These are phyloP conservation scores for Penicillium goetzii DNA, from an alignment of 495 filamentous ascomycete species.

Conservation along the genomic window DNA sequence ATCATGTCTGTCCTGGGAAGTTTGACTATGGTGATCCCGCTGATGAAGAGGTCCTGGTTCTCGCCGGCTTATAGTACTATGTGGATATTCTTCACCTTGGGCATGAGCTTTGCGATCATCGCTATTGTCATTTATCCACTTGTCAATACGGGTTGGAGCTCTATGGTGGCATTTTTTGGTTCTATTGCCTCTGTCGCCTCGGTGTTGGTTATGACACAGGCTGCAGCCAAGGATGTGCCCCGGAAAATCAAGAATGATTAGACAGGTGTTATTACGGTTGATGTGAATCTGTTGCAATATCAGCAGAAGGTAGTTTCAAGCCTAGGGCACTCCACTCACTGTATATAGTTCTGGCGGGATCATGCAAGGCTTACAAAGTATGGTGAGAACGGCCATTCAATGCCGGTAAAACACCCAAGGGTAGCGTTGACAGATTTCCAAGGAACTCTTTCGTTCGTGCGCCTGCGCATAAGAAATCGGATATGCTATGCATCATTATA, in stretches of 20 bases:
- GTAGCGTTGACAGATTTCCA: too few species aligned
- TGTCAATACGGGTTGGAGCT: not conserved
- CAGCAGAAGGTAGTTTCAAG: too few species aligned
- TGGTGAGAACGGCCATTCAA: too few species aligned
- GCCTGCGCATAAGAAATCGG: too few species aligned
- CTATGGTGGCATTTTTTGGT: not conserved
- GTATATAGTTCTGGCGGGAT: too few species aligned
- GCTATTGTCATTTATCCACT: conserved; percentile 1
- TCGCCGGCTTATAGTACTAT: not conserved
- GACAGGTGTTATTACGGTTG: too few species aligned
- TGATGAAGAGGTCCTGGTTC: not conserved
- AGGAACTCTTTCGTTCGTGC: too few species aligned
- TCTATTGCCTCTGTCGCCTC: not conserved
- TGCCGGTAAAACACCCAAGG: too few species aligned
- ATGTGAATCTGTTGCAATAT: too few species aligned
- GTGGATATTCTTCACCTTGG: not conserved
- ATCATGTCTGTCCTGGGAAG: not conserved
- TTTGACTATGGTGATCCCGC: not conserved
- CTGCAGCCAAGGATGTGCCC: not conserved
- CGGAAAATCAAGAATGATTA: not conserved
- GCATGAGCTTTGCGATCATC: not conserved
- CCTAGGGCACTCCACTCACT: too few species aligned
- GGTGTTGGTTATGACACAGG: not conserved
- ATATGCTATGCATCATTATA: too few species aligned
- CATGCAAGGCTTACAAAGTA: too few species aligned